Evolutionary conservation across 2,329 filamentous ascomycete genomes (phyloP).

Genomic region (Nigrospora oryzae): DNA sequence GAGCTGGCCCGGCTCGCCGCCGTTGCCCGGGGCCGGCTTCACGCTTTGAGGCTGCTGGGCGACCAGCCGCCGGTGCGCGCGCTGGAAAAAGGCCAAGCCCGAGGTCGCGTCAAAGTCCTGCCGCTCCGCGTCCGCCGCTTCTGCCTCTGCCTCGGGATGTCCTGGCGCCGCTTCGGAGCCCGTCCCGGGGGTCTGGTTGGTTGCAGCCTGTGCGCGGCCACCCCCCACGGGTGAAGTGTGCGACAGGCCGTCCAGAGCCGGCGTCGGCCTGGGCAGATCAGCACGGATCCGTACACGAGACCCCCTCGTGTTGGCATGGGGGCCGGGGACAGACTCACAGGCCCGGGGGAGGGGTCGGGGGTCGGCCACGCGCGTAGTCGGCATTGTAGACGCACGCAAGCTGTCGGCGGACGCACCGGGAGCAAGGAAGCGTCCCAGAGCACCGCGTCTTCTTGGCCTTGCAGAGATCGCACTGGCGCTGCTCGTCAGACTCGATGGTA

Average conservation of each 20-base stretch:
- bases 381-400: constrained; percentile 25
- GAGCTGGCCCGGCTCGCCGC: constrained; percentile 13
- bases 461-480: constrained; percentile 22
- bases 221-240: no score
- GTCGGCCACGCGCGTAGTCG: constrained; percentile 24
- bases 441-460: constrained; percentile 28
- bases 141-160: constrained; percentile 13
- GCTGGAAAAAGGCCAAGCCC: constrained; percentile 44
- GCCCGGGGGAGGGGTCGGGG: constrained; percentile 23
- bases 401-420: constrained; percentile 17
- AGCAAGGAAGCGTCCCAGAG: constrained; percentile 26
- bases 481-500: no score
- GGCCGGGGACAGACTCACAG: background rate
- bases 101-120: constrained; percentile 49
- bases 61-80: constrained; percentile 21
- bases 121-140: constrained; percentile 32
- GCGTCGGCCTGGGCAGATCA: no score
- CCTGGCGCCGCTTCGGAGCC: background rate
- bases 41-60: background rate
- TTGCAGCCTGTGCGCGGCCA: no score
- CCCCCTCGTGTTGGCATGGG: background rate
- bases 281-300: no score
- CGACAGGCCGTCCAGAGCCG: no score
- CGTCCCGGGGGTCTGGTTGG: no score
- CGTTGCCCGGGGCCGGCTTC: background rate